phyloP scores from a whole-genome alignment of 495 filamentous ascomycete genomes.

The Hyaloscypha finlandica region DNA sequence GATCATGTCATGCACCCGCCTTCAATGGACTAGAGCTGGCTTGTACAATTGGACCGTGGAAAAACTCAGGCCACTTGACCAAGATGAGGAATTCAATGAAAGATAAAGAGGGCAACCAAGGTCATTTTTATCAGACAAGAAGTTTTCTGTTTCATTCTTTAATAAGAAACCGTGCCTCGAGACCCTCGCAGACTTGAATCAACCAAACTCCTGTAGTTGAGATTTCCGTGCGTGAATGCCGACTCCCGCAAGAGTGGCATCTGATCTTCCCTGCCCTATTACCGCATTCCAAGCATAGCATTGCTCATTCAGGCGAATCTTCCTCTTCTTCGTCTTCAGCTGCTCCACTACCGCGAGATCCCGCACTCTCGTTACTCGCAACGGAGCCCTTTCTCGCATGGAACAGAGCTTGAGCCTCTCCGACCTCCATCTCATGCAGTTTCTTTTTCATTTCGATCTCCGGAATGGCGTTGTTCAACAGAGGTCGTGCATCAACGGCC shows the following conservation, averaged over 20 bases:
- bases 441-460: slow-evolving; percentile 48
- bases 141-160: background rate
- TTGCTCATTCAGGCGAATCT: background rate
- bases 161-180: background rate
- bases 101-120: too few relatives aligned
- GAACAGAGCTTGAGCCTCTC: slow-evolving; percentile 50
- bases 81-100: too few relatives aligned
- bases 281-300: background rate
- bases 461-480: slow-evolving; percentile 32
- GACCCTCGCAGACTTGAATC: background rate
- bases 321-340: slow-evolving; percentile 15
- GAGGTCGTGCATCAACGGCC: slow-evolving; percentile 39
- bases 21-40: too few relatives aligned
- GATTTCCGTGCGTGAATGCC: background rate
- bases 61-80: too few relatives aligned
- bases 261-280: background rate
- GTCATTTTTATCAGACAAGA: background rate
- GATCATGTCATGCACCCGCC: too few relatives aligned
- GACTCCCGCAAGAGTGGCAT: background rate
- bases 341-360: slow-evolving; percentile 9
- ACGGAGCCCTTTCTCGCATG: slow-evolving; percentile 23
- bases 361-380: slow-evolving; percentile 27
- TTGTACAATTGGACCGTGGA: too few relatives aligned
- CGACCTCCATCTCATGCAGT: slow-evolving; percentile 56
- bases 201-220: background rate